Evolutionary conservation across 169 alveolate species (phyloP).

Genomic region (Eimeria falciformis): DNA sequence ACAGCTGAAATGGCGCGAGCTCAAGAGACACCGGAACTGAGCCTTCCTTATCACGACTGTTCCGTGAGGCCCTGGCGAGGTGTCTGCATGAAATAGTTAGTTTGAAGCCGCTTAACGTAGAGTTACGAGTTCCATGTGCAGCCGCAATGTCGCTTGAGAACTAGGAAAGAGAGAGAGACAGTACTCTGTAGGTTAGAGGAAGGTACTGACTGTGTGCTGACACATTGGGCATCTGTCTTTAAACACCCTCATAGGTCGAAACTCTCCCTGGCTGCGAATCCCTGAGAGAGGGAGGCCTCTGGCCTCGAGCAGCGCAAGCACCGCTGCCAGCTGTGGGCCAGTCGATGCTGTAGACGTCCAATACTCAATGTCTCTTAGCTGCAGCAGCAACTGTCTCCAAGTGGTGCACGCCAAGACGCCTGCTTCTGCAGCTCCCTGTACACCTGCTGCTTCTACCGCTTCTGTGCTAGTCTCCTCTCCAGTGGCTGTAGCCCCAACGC

Average conservation of each 20-base stretch:
- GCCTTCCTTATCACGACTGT: no score
- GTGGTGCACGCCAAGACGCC: neutral
- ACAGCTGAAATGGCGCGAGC: no score
- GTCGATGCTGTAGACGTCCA: neutral
- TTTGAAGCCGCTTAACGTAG: no score
- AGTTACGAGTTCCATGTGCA: no score
- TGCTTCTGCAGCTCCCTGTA: no score
- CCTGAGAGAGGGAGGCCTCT: constrained; percentile 1
- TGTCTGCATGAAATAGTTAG: no score
- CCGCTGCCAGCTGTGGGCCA: neutral
- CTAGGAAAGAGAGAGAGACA: no score
- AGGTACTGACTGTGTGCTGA: neutral
- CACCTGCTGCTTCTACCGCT: neutral
- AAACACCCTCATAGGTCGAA: neutral
- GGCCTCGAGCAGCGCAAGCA: neutral
- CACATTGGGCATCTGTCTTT: neutral
- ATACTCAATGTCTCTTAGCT: neutral
- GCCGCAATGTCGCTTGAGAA: no score
- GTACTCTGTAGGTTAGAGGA: no score
- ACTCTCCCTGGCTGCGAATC: neutral
- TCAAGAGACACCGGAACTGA: no score
- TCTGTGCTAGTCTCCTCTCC: neutral
- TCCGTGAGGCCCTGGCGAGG: no score
- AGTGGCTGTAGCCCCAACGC: neutral
- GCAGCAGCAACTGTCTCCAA: neutral